Base-by-base conservation (phyloP, 495 filamentous ascomycete genomes). In the Penicillium soppii region DNA sequence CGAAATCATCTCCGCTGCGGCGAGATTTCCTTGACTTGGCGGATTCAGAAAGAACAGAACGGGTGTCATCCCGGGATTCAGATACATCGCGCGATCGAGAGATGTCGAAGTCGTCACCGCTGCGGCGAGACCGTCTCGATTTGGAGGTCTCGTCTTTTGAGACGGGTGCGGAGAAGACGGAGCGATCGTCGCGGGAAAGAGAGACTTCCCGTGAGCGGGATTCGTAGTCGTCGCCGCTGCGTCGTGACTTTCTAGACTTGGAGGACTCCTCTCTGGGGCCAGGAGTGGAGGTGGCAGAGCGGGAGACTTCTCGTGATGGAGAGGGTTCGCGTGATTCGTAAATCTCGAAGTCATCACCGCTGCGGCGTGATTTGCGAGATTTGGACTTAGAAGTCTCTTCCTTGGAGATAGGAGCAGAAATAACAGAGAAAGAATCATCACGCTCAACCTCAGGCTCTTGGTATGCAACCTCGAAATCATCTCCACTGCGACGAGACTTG, bases 1-100 rank as follows among this genome's bases (percentile, higher is more conserved):
- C 65, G 3, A 59, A 27, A 36, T 65, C 62, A 25, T 62, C 56
- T 7, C 53, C 56, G 17, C 47, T 63, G 22, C 53, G 61, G 15
- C 56, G 48, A 26, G 48, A 54, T 42, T 59, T 65, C 33, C 57
- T 64, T 7, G 56, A 50, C 25, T 56, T 66, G 9, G 51, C 52
- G 1, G 49, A 40, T n/a, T 51, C 65, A 23, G 71, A 67, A 27
- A 68, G 48, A 3, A 62, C 58, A 13, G 67, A 66, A 22, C 50
- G 50, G 44, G 56, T 22, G 38, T 56, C 58, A 32, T 61, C 58
- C 20, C 23, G 43, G 2, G 30, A 35, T 22, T 46, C 43, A 20
- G 43, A 46, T 3, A 45, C 43, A 22, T 60, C 50, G 22, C 51
- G 41, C 7, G 45, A 51, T 26, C 29, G 29, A 13, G 23, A 45